Conservation (phyloP, 2,329 filamentous ascomycete species). For the Apiospora saccharicola region DNA sequence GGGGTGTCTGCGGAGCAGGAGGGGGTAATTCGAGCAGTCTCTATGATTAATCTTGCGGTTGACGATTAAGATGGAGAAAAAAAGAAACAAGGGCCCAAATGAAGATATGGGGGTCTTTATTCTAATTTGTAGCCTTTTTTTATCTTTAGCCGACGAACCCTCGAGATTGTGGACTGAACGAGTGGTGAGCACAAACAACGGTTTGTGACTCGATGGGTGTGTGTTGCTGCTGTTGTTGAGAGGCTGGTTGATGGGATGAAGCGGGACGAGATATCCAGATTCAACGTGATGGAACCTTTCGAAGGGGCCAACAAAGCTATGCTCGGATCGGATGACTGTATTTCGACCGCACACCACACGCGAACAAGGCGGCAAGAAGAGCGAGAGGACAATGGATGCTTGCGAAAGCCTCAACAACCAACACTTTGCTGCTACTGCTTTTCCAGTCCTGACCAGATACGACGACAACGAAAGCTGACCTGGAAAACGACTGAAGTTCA, state of each 20-base stretch:
- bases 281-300: slow-evolving; percentile 9
- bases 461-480: slow-evolving; percentile 20
- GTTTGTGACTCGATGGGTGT: slow-evolving; percentile 16
- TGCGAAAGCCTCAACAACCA: slow-evolving; percentile 16
- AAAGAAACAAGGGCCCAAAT: slow-evolving; percentile 21
- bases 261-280: slow-evolving; percentile 7
- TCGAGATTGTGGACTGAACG: slow-evolving; percentile 17
- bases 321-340: not conserved
- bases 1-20: not conserved
- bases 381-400: slow-evolving; percentile 25
- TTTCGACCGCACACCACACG: slow-evolving; percentile 6
- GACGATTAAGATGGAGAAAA: slow-evolving; percentile 20
- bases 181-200: slow-evolving; percentile 18
- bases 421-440: not conserved
- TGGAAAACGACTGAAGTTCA: slow-evolving; percentile 25
- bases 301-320: slow-evolving; percentile 1
- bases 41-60: slow-evolving; percentile 20
- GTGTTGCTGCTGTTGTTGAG: not conserved
- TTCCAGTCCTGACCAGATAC: slow-evolving; percentile 20
- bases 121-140: slow-evolving; percentile 6
- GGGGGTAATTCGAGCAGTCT: not conserved
- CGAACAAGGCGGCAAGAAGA: not conserved
- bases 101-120: slow-evolving; percentile 12
- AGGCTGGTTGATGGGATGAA: slow-evolving; percentile 17
- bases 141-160: slow-evolving; percentile 3